Percentiles rank a stretch among this genome's conserved stretches.
Evolutionary conservation across 257 asterid genomes (phyloP).

Genomic region (Asclepias syriaca): DNA sequence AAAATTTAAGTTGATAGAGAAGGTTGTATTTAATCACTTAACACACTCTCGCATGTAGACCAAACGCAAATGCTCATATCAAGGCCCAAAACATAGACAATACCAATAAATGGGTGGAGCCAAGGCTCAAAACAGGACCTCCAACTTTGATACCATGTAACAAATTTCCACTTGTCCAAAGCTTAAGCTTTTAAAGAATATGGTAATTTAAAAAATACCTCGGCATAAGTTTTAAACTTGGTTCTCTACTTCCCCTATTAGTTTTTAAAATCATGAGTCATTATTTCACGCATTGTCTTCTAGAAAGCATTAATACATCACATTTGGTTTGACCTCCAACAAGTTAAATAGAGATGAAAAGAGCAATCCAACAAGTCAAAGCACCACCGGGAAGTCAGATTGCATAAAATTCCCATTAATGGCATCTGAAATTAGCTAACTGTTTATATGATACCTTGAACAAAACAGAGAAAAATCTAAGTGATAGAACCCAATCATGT

Average conservation of each 20-base stretch:
- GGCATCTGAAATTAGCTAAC: background rate
- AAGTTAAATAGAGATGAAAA: background rate
- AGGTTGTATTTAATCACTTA: too few species aligned
- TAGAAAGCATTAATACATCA: background rate
- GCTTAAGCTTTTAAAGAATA: too few species aligned
- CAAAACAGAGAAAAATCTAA: background rate
- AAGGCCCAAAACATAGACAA: too few species aligned
- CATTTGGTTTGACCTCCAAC: background rate
- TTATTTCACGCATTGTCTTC: background rate
- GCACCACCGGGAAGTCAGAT: background rate
- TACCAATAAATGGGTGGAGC: too few species aligned
- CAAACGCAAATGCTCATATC: too few species aligned
- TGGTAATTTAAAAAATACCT: too few species aligned
- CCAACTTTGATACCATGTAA: too few species aligned
- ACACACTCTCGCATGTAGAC: too few species aligned
- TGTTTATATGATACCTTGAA: background rate
- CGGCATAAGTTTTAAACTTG: background rate
- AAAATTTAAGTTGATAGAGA: too few species aligned
- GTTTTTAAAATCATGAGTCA: background rate
- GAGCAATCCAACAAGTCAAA: background rate
- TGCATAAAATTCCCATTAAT: background rate
- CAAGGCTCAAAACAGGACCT: too few species aligned
- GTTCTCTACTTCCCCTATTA: background rate
- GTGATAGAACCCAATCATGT: slow-evolving; percentile 8
- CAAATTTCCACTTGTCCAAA: too few species aligned